A percentile compares a stretch with the other conserved stretches of the same genome.
Evolutionary conservation across 1,284 basidiomycete species (phyloP).

Genomic region (Ganoderma lingzhi): DNA sequence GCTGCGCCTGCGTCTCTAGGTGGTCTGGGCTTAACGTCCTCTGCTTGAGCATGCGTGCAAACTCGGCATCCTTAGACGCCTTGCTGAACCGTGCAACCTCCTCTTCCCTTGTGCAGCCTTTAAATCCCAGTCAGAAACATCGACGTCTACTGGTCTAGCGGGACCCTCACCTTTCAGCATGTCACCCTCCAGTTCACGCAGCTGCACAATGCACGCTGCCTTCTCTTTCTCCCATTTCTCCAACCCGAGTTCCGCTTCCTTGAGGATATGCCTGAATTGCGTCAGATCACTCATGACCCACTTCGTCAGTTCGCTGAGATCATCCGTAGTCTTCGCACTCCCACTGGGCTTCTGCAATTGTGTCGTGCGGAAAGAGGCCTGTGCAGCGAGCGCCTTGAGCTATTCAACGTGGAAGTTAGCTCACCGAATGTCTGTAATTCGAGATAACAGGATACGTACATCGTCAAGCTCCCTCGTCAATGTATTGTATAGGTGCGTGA

Average conservation of each 20-base stretch:
- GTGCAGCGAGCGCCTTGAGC: slow-evolving; percentile 52
- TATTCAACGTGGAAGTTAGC: slow-evolving; percentile 35
- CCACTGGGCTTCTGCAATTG: slow-evolving; percentile 30
- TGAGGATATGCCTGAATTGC: slow-evolving; percentile 60
- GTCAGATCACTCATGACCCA: slow-evolving; percentile 63
- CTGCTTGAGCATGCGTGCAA: slow-evolving; percentile 81
- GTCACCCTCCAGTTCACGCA: slow-evolving; percentile 66
- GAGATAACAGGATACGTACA: slow-evolving; percentile 46
- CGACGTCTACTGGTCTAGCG: background rate
- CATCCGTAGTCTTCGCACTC: slow-evolving; percentile 50
- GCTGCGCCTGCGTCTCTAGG: slow-evolving; percentile 80
- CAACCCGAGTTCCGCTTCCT: slow-evolving; percentile 60
- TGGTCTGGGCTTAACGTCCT: slow-evolving; percentile 90
- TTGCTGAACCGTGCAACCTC: slow-evolving; percentile 80
- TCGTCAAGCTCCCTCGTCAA: slow-evolving; percentile 60
- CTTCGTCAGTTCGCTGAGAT: slow-evolving; percentile 54
- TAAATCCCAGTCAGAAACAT: background rate
- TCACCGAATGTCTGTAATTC: slow-evolving; percentile 8
- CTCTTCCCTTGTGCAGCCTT: slow-evolving; percentile 78
- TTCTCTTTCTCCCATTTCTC: slow-evolving; percentile 54
- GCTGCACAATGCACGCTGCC: slow-evolving; percentile 47
- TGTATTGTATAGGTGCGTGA: slow-evolving; percentile 50
- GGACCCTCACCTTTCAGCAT: slow-evolving; percentile 67
- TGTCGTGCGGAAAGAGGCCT: slow-evolving; percentile 35
- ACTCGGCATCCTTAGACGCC: slow-evolving; percentile 79